Base-by-base conservation (phyloP, 202 grass and related monocot species). In the Panicum hallii region DNA sequence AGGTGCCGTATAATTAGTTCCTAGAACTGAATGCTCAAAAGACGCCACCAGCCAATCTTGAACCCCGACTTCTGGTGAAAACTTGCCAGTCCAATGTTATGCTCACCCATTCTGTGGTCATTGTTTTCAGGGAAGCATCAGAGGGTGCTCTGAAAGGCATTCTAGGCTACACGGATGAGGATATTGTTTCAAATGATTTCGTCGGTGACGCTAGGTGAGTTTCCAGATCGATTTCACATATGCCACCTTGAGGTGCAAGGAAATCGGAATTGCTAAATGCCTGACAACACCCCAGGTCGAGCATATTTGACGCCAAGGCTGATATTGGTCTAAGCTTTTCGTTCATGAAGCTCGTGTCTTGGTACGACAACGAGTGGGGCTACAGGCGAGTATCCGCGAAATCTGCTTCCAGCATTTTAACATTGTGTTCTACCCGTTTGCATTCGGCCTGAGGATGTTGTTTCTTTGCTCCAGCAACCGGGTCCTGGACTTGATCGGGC, bases 361-460 rank as follows among this genome's bases (percentile, higher is more conserved):
- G 96, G 96, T 99, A 99, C 3, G 93, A 99, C 90, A 99, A 99
- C 26, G 96, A 96, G 63, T 99, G 96, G 96, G 96, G 96, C 52
- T 96, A 99, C 93, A 96, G 96, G 96, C 94, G 30, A 84, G 83
- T n/a, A 28, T 45, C 47, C 44, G 46, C 67, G 43, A 22, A 8
- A 55, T 62, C 47, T 11, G n/a, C 46, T 63, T 4, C 32, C 46
- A 48, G 16, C 6, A 43, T 41, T 70, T 40, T 70, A 84, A 20
- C 23, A 20, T 0, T 49, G 19, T 66, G 20, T 67, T 74, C 2
- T 38, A n/a, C 19, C 14, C 11, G 6, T 9, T 52, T 73, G 44
- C 23, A 30, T 11, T 23, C 4, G 26, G 12, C 40, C 57, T 84
- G 66, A 66, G 15, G 5, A 41, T 72, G 52, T 26, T 63, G 11